phyloP scores from a whole-genome alignment of 148 eudicot species.

The Chenopodium suecicum region DNA sequence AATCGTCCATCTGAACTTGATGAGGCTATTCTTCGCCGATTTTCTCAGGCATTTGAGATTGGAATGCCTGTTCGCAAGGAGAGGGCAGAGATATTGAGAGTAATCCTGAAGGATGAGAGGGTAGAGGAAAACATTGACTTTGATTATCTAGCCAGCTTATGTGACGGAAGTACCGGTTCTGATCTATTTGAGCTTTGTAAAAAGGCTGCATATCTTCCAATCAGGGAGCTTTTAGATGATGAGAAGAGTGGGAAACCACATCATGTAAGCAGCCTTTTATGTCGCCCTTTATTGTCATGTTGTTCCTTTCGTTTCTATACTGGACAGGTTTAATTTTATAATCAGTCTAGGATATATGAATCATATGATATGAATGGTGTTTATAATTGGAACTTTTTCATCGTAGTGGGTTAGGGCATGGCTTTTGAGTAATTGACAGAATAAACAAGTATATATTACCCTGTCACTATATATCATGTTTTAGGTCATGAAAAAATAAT shows the following conservation, averaged over 20 bases:
- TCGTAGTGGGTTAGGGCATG: not conserved
- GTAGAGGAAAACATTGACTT: conserved; percentile 66
- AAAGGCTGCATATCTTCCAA: conserved; percentile 91
- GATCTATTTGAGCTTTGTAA: conserved; percentile 87
- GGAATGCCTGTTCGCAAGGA: conserved; percentile 72
- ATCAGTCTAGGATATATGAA: not conserved
- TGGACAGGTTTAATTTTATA: not conserved
- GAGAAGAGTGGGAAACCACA: conserved; percentile 73
- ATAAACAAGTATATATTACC: not conserved
- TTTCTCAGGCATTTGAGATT: conserved; percentile 95
- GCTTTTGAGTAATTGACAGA: not conserved
- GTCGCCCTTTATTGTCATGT: not conserved
- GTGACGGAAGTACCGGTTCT: conserved; percentile 90
- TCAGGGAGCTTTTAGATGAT: conserved; percentile 76
- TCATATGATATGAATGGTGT: not conserved
- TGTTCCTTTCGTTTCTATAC: not conserved
- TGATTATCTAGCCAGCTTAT: conserved; percentile 62
- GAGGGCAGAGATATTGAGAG: conserved; percentile 74
- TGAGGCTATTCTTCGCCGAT: conserved; percentile 93
- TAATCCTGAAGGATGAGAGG: conserved; percentile 71
- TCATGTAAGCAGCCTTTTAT: conserved; percentile 39
- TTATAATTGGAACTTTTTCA: not conserved
- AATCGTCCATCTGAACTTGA: conserved; percentile 98
- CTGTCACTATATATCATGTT: not conserved
- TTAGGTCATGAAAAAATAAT: not conserved